Evolutionary conservation across 257 asterid species (phyloP), one percentile per base, ranked within the genome.

Genomic region (Solanum appendiculatum): DNA sequence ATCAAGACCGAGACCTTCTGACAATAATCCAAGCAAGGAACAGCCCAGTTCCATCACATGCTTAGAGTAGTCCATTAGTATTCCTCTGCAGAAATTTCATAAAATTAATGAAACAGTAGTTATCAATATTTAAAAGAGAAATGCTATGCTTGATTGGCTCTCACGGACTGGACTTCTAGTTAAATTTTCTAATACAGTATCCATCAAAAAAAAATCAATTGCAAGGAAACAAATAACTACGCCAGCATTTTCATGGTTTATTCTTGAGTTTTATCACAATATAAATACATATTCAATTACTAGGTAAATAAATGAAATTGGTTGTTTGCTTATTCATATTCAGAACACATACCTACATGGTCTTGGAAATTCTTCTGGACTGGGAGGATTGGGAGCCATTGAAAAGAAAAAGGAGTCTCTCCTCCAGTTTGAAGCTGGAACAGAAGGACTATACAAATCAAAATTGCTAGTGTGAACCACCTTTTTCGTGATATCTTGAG

Each of bases 391-490:
- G n/a, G 95, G 94, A 36, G 89, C 87, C 86, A 88, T 21, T 1
- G 1, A 5, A 20, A 85, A 90, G 77, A 58, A 86, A 36, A 86
- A 0, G 13, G 94, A 7, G 72, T 93, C 94, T 77, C 93, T 92
- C 95, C 93, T 92, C 95, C 94, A 92, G 23, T 91, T 92, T 48
- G 93, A 91, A 0, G 93, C 90, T 4, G 93, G 90, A 10, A 94
- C 21, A 37, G 78, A 69, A 54, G 94, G 9, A 9, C 86, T 60
- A 81, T 74, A 92, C 91, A 95, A 88, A 70, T 93, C 91, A 14
- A 93, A 92, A 84, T 93, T 94, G 77, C 94, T 88, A 34, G 86
- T 89, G 56, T 91, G 91, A 7, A 89, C 88, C 1, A 93, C 92
- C 2, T 63, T 91, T 68, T 88, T 89, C 40, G 88, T 66, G 2